Conservation (phyloP, 805 yeast genomes). For the Spathaspora passalidarum region DNA sequence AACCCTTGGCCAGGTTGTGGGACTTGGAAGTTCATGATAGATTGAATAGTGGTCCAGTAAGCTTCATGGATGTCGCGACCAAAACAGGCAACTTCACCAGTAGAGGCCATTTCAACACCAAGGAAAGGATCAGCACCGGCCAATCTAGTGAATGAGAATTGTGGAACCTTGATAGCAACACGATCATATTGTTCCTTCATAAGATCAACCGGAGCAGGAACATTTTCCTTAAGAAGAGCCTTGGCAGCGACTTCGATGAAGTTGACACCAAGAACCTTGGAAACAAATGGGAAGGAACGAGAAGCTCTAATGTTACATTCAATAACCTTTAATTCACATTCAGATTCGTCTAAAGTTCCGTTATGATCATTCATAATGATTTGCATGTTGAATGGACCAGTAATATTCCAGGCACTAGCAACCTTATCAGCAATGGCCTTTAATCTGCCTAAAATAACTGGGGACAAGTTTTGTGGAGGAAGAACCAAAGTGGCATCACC, state of each 20-base stretch:
- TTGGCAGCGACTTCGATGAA: conserved; percentile 93
- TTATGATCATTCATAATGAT: conserved; percentile 74
- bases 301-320: conserved; percentile 99
- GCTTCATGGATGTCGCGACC: conserved; percentile 86
- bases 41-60: conserved; percentile 95
- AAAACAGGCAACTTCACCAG: conserved; percentile 98
- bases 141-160: conserved; percentile 94
- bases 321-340: conserved; percentile 78
- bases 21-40: conserved; percentile 94
- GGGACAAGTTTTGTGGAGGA: conserved; percentile 82
- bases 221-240: conserved; percentile 72
- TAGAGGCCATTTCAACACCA: conserved; percentile 99
- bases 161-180: conserved; percentile 85
- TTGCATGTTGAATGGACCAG: conserved; percentile 99
- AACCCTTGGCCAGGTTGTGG: conserved; percentile 90
- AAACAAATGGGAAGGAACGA: conserved; percentile 97
- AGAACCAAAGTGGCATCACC: conserved; percentile 96
- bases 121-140: conserved; percentile 99
- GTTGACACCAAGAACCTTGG: conserved; percentile 92
- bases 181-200: conserved; percentile 71
- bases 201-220: conserved; percentile 78
- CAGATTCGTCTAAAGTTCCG: conserved; percentile 54
- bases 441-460: conserved; percentile 63
- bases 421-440: conserved; percentile 91
- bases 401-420: conserved; percentile 89